Evolutionary conservation across 2,329 filamentous ascomycete genomes (phyloP), one percentile per base, ranked within the genome.

Genomic region (Ceratocystis harringtonii): DNA sequence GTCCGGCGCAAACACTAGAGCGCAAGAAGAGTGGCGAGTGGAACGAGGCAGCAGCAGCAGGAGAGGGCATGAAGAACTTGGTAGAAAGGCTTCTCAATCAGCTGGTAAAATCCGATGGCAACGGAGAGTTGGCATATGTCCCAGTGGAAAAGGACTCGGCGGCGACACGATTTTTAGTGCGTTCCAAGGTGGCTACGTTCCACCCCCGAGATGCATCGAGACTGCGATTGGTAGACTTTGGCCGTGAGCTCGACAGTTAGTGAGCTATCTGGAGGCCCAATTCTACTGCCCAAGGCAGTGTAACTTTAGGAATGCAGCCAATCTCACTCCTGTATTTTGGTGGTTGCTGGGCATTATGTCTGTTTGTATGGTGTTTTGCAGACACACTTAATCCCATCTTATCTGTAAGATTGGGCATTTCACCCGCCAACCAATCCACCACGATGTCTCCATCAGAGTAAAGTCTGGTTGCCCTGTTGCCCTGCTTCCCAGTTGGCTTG

Each of bases 101-200:
- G 67, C 76, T 84, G 15, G 76, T 80, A 61, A 79, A 82, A 65
- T 79, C 81, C 0, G 78, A 76, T 44, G 82, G 81, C 0, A 79
- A 82, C 69, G 80, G 75, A 65, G 79, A 79, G 57, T 78, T 80
- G 17, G 78, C 81, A 1, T 87, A 86, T 70, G 78, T 87, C 61
- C 76, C 76, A 61, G 74, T 87, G n/a, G 70, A 76, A 17, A 78
- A 80, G 66, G 85, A 87, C 70, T 83, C 84, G 58, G 83, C 84
- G 1, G 82, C 83, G 12, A 81, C 81, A 1, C 79, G 84, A 68
- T 87, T 87, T 70, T 75, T 87, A 25, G 82, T 87, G 43, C 75
- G 84, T 65, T 84, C 83, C 45, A 85, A 85, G 70, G 84, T 85
- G 50, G 85, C 85, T 2, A 80, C 84, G 69, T 86, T 87, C 69